Evolutionary conservation across 2,329 filamentous ascomycete species (phyloP), one percentile per base, ranked within the genome.

Genomic region (Fusarium stilboides): DNA sequence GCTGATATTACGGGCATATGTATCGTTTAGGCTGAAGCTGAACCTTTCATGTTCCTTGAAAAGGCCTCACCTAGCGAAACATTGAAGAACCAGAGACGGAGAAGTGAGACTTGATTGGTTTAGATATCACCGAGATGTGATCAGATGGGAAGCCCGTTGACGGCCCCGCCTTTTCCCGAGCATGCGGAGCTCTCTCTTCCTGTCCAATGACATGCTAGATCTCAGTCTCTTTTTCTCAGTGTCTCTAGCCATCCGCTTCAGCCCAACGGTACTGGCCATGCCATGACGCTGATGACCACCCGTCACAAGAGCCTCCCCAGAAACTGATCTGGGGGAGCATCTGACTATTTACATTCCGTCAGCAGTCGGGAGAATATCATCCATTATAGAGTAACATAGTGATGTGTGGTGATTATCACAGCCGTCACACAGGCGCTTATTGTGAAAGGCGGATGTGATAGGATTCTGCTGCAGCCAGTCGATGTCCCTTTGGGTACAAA

Each of bases 221-320:
- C 36, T n/a, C 49, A 22, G 34, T 52, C 44, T 43, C 54, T 40
- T 51, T 15, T 50, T 33, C 37, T 53, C 62, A 60, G 50, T 47
- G 60, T 44, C 33, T 24, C 45, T 36, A 39, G 47, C 52, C 57
- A 58, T 51, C 33, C 53, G 43, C 33, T 56, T 65, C 47, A 56
- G 55, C 51, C 62, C 55, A 65, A 71, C 60, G 55, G 55, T 28
- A 26, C 19, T 55, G 44, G 62, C 39, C 50, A 58, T 68, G 57
- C 34, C 43, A 58, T 68, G 64, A 65, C 55, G 59, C 68, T 53
- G 67, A 64, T 70, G 67, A 70, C 68, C 67, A 70, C 68, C 54
- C 51, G 62, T 68, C 65, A 67, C 62, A 67, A 62, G 63, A 70
- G 53, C 45, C 68, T 61, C 39, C 9, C 42, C 24, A 13, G 6